Evolutionary conservation across 2,329 filamentous ascomycete species (phyloP).

Genomic region (Colletotrichum sp.): DNA sequence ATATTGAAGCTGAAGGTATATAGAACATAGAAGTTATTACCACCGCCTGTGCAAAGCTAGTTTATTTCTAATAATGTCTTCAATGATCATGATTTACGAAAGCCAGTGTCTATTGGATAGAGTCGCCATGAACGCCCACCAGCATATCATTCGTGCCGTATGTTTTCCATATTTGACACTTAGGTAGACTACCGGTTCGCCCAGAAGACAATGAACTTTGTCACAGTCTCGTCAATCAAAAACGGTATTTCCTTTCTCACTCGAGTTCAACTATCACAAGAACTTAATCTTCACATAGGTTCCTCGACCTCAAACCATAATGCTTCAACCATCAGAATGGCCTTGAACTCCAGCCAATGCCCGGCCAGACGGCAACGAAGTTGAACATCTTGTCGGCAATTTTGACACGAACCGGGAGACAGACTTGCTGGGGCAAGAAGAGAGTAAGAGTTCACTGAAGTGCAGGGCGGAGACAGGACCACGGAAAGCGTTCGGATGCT

Average conservation of each 20-base stretch:
- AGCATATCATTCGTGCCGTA: neutral
- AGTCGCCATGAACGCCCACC: neutral
- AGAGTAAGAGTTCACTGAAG: neutral
- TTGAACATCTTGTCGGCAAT: neutral
- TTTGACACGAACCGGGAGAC: neutral
- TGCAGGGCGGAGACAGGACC: neutral
- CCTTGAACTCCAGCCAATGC: neutral
- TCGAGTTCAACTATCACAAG: neutral
- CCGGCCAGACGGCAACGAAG: neutral
- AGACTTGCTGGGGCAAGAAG: too few relatives aligned
- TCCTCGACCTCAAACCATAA: too few relatives aligned
- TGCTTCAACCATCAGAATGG: neutral
- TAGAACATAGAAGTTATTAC: neutral
- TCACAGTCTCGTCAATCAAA: neutral
- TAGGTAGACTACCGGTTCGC: neutral
- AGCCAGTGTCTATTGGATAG: neutral
- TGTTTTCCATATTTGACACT: neutral
- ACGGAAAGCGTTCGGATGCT: neutral
- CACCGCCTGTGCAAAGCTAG: neutral
- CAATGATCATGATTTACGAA: neutral
- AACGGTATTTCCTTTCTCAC: neutral
- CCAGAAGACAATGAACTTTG: neutral
- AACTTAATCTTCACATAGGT: neutral
- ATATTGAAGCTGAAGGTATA: neutral
- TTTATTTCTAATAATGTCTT: neutral